Base-by-base conservation (phyloP, 2,329 filamentous ascomycete genomes). In the Apiospora marii region DNA sequence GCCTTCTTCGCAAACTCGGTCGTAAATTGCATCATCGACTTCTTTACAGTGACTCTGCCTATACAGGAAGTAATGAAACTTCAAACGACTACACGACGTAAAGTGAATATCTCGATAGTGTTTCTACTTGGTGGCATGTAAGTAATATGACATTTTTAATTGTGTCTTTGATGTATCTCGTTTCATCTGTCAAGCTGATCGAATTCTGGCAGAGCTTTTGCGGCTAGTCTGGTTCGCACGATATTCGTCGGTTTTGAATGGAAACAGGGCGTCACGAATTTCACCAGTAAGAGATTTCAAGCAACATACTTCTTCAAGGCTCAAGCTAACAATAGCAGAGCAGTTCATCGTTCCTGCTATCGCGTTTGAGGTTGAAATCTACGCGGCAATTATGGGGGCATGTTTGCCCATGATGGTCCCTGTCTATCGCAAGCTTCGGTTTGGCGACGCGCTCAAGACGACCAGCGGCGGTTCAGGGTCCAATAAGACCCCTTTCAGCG, bases 401-500 rank as follows among this genome's bases (percentile, higher is more conserved):
- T 51, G 49, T 27, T 27, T 27, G 24, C n/a, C 24, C n/a, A 51
- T 27, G n/a, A 27, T 51, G n/a, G 49, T 51, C n/a, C 49, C 49
- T 27, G 10, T 51, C n/a, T 51, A 51, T 51, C 49, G 49, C 49
- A 51, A 51, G n/a, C 48, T 49, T 49, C 48, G 48, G 22, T 49
- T 49, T 49, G 44, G 43, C 12, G 27, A 30, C 19, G 27, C 41
- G 43, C 24, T 68, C n/a, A 46, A 46, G n/a, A 16, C 19, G 22
- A 34, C 43, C 16, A 19, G 30, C 30, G 67, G 67, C 22, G 27
- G 24, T 6, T 14, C 37, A 49, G 43, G 34, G 41, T 34, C 67
- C 43, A 48, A 22, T 30, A 69, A 69, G 49, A 69, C 67, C 24
- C 49, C 43, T n/a, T 44, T 34, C 43, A 44, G 67, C 37, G 58